Percentiles rank a stretch among this genome's conserved stretches.
These are phyloP conservation scores for Colletotrichum scovillei DNA, from an alignment of 2,329 filamentous ascomycete species.

Conservation along the genomic window DNA sequence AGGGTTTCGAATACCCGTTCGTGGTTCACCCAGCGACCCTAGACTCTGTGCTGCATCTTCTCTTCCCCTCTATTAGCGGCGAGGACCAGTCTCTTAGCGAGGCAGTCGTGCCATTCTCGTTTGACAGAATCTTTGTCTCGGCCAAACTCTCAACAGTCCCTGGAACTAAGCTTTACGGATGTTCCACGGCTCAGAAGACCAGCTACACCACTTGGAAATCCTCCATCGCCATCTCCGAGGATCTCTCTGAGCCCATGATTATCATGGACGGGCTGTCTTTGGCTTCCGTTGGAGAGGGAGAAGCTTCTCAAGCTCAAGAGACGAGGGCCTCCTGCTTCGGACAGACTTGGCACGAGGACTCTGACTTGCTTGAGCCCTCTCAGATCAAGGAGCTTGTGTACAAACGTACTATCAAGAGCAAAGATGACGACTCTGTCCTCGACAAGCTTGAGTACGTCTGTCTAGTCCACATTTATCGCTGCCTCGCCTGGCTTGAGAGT, in stretches of 20 bases:
- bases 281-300: constrained; percentile 24
- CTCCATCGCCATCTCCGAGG: constrained; percentile 25
- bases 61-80: constrained; percentile 31
- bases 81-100: constrained; percentile 24
- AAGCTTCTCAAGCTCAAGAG: constrained; percentile 15
- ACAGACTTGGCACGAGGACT: constrained; percentile 25
- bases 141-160: constrained; percentile 19
- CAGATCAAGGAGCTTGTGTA: constrained; percentile 29
- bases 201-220: constrained; percentile 33
- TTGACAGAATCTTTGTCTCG: constrained; percentile 29
- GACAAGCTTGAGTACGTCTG: constrained; percentile 32
- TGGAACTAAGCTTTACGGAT: constrained; percentile 23
- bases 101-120: constrained; percentile 26
- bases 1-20: constrained; percentile 27
- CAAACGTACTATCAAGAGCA: constrained; percentile 29
- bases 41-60: constrained; percentile 34
- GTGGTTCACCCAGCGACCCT: constrained; percentile 34
- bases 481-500: constrained; percentile 22
- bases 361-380: constrained; percentile 21
- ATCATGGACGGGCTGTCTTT: constrained; percentile 28
- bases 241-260: constrained; percentile 21
- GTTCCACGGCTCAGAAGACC: constrained; percentile 28
- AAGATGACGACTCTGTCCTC: constrained; percentile 27
- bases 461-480: constrained; percentile 26
- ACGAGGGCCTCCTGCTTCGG: constrained; percentile 25